These are phyloP conservation scores for Chionographis japonica DNA, from an alignment of 106 monocot species.

Conservation along the genomic window DNA sequence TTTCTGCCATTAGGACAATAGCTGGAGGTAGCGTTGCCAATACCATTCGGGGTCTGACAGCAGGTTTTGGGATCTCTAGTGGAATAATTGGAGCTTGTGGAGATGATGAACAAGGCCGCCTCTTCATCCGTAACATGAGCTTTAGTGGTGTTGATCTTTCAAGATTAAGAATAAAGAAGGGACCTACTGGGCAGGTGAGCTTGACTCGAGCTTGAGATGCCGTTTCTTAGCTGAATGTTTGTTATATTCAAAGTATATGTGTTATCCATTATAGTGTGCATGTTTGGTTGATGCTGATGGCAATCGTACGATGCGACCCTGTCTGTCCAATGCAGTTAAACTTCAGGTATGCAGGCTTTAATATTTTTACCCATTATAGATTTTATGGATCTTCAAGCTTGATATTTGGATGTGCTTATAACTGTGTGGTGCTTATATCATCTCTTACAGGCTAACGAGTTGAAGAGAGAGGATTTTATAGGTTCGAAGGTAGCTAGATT, in stretches of 20 bases:
- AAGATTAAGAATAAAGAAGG: slow-evolving; percentile 70
- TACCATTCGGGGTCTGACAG: slow-evolving; percentile 68
- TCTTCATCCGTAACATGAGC: slow-evolving; percentile 56
- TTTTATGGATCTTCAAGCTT: background rate
- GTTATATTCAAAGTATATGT: background rate
- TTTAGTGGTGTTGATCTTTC: slow-evolving; percentile 77
- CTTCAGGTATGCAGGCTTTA: slow-evolving; percentile 51
- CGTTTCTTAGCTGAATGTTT: background rate
- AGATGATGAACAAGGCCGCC: slow-evolving; percentile 67
- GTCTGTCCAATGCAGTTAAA: slow-evolving; percentile 72
- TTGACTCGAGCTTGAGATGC: too few species aligned
- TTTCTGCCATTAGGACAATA: slow-evolving; percentile 57
- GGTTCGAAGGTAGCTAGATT: slow-evolving; percentile 61
- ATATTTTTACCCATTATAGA: background rate
- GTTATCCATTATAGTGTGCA: slow-evolving; percentile 52
- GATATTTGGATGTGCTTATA: background rate
- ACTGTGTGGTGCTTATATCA: background rate
- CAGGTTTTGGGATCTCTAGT: slow-evolving; percentile 72
- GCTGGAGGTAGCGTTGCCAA: slow-evolving; percentile 94
- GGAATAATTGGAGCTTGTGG: slow-evolving; percentile 91
- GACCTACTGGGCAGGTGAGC: slow-evolving; percentile 69
- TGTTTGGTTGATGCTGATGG: slow-evolving; percentile 90
- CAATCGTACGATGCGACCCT: slow-evolving; percentile 91
- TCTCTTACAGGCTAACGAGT: slow-evolving; percentile 56
- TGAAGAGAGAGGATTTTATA: slow-evolving; percentile 68